These are phyloP conservation scores for Colletotrichum gigasporum DNA, from an alignment of 2,329 filamentous ascomycete species.

Conservation along the genomic window DNA sequence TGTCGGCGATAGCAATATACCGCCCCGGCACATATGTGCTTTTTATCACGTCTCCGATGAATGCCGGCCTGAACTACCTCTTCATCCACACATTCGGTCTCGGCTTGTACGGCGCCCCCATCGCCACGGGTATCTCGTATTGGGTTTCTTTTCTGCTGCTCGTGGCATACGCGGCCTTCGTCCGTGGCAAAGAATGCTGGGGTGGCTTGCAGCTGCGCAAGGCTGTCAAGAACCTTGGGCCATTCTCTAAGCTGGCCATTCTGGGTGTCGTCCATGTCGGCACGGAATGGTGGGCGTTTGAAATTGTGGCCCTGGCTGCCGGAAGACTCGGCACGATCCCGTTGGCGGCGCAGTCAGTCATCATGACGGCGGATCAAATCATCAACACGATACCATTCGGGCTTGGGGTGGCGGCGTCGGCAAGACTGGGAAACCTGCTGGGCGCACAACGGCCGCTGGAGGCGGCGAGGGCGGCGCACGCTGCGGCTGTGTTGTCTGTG, in stretches of 20 bases:
- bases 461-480: constrained; percentile 78
- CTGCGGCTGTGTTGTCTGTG: constrained; percentile 77
- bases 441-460: constrained; percentile 73
- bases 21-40: constrained; percentile 84
- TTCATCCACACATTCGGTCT: constrained; percentile 78
- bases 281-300: constrained; percentile 95
- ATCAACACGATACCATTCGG: constrained; percentile 90
- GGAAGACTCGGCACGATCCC: constrained; percentile 82
- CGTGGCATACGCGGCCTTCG: constrained; percentile 75
- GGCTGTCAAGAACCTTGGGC: constrained; percentile 72
- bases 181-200: constrained; percentile 81
- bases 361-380: constrained; percentile 89
- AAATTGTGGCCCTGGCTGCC: constrained; percentile 86
- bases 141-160: constrained; percentile 85
- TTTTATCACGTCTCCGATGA: constrained; percentile 82
- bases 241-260: constrained; percentile 78
- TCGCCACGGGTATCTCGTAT: constrained; percentile 86
- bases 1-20: constrained; percentile 65
- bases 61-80: constrained; percentile 81
- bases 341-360: constrained; percentile 84
- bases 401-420: constrained; percentile 81
- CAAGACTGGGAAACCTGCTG: constrained; percentile 82
- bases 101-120: constrained; percentile 80
- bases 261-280: constrained; percentile 85
- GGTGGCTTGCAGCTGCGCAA: constrained; percentile 72